Evolutionary conservation across 352 stramenopile species (phyloP).

Genomic region (Phytophthora pseudosyringae): DNA sequence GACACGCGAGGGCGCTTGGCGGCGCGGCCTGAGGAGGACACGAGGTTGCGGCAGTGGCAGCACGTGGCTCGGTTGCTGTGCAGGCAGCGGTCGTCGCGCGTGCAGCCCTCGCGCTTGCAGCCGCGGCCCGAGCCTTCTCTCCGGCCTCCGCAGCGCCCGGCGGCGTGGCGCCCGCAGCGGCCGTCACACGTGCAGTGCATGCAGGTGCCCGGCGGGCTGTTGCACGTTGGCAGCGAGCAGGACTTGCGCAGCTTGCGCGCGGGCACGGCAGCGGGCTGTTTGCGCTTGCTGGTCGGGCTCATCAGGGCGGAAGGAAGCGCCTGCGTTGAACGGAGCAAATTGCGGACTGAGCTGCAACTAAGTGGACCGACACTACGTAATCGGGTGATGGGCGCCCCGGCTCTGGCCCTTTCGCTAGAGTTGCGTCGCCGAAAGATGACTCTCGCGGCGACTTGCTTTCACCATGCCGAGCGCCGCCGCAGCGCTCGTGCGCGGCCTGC

Average conservation of each 20-base stretch:
- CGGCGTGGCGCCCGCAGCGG: slow-evolving; percentile 61
- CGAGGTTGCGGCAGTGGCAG: slow-evolving; percentile 82
- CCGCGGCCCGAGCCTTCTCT: slow-evolving; percentile 67
- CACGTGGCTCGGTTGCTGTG: slow-evolving; percentile 80
- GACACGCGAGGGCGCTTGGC: slow-evolving; percentile 41
- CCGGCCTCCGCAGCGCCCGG: slow-evolving; percentile 60
- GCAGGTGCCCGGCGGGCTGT: slow-evolving; percentile 58
- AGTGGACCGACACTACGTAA: slow-evolving; percentile 11
- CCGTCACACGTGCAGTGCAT: slow-evolving; percentile 89
- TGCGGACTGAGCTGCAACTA: slow-evolving; percentile 23
- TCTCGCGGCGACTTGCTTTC: slow-evolving; percentile 5
- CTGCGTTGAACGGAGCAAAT: slow-evolving; percentile 17
- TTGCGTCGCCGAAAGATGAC: slow-evolving; percentile 39
- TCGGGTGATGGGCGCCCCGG: slow-evolving; percentile 9
- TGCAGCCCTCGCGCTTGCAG: slow-evolving; percentile 69
- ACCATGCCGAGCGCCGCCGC: neutral
- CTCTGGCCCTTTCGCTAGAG: slow-evolving; percentile 26
- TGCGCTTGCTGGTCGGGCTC: slow-evolving; percentile 17
- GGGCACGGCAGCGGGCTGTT: slow-evolving; percentile 4
- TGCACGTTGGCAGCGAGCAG: slow-evolving; percentile 72
- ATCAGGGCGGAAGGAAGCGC: neutral
- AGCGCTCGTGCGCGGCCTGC: slow-evolving; percentile 9
- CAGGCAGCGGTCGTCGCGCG: slow-evolving; percentile 65
- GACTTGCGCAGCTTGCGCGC: slow-evolving; percentile 71
- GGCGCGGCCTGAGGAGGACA: slow-evolving; percentile 55